Evolutionary conservation across 2,329 filamentous ascomycete genomes (phyloP).

Genomic region (Diaporthe batatas): DNA sequence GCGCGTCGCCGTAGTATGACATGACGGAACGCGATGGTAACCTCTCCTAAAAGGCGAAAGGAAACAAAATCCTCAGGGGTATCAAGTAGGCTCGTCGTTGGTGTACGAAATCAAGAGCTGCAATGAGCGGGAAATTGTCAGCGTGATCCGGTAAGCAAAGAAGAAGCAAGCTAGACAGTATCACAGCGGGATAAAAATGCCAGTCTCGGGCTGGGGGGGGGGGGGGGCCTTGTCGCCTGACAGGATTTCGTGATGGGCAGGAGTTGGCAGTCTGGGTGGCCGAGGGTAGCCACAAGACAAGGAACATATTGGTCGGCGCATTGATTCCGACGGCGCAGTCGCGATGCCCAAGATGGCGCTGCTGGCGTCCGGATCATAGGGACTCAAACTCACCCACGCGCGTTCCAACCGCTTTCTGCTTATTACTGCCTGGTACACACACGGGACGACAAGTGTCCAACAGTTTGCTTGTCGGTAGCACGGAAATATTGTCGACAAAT

Average conservation of each 20-base stretch:
- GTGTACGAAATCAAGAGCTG: slow-evolving; percentile 36
- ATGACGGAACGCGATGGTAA: slow-evolving; percentile 40
- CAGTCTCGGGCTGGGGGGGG: neutral
- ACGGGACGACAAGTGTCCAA: slow-evolving; percentile 9
- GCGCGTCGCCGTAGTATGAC: slow-evolving; percentile 50
- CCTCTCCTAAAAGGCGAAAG: neutral
- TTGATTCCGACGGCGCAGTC: neutral
- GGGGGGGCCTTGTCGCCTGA: neutral
- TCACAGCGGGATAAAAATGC: neutral
- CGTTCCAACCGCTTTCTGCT: slow-evolving; percentile 6
- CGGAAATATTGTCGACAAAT: neutral
- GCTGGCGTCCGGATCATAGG: neutral
- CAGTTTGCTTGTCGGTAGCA: neutral
- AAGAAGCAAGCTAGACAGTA: neutral
- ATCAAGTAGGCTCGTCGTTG: slow-evolving; percentile 28
- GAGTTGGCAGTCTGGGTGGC: neutral
- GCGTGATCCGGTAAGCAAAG: slow-evolving; percentile 22
- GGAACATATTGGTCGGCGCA: neutral
- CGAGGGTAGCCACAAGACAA: neutral
- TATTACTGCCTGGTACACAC: slow-evolving; percentile 25
- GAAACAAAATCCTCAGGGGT: slow-evolving; percentile 22
- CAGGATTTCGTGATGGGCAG: neutral
- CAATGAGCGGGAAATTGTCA: slow-evolving; percentile 35
- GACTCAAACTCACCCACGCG: slow-evolving; percentile 23
- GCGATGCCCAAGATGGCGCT: slow-evolving; percentile 4